Evolutionary conservation across 2,329 filamentous ascomycete genomes (phyloP).

Genomic region (Epichloe sp.): DNA sequence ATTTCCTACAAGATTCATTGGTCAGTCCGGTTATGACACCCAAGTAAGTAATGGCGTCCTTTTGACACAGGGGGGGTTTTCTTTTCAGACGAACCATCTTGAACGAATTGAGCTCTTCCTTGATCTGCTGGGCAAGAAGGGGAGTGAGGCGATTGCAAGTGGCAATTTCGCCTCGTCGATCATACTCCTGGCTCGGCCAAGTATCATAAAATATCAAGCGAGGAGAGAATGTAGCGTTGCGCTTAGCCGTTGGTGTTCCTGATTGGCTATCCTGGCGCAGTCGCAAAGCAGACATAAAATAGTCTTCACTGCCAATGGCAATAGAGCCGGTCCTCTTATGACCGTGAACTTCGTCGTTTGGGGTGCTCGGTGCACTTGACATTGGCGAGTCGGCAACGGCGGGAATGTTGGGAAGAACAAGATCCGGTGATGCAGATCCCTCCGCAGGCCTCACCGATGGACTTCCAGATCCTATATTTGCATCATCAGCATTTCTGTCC

Average conservation of each 20-base stretch:
- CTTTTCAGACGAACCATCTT: constrained; percentile 53
- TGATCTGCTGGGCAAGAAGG: constrained; percentile 96
- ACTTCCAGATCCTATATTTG: constrained; percentile 44
- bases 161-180: constrained; percentile 87
- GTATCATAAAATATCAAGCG: constrained; percentile 92
- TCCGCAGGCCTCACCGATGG: constrained; percentile 54
- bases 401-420: constrained; percentile 48
- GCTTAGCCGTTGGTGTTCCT: constrained; percentile 60
- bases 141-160: constrained; percentile 97
- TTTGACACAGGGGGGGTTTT: not conserved
- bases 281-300: constrained; percentile 68
- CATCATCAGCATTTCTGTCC: not conserved
- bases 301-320: constrained; percentile 71
- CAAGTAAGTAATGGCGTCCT: not conserved
- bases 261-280: constrained; percentile 68
- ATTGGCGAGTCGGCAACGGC: constrained; percentile 63
- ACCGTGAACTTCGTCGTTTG: constrained; percentile 59
- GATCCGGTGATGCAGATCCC: constrained; percentile 28
- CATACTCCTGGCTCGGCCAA: constrained; percentile 91
- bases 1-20: constrained; percentile 57
- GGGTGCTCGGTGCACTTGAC: constrained; percentile 80
- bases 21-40: not conserved
- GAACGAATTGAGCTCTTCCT: constrained; percentile 97
- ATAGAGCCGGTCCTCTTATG: constrained; percentile 58
- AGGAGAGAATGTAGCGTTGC: constrained; percentile 69